These are phyloP conservation scores for Dendrostoma leiphaemia DNA, from an alignment of 2,329 filamentous ascomycete genomes.

Conservation along the genomic window DNA sequence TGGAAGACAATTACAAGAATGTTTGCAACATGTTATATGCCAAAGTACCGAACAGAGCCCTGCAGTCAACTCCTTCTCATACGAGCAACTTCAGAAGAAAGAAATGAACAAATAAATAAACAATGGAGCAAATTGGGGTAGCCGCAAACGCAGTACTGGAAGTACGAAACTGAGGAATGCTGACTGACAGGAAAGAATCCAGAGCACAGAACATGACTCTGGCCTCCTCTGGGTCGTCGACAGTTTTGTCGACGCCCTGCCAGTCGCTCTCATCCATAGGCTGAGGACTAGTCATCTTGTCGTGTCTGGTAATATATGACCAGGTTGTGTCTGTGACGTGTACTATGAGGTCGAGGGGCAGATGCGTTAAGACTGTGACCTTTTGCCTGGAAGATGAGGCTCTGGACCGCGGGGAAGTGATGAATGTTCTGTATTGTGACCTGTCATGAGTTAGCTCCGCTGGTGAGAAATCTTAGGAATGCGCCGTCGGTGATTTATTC, in stretches of 20 bases:
- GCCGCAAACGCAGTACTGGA: neutral
- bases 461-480: neutral
- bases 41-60: too few species aligned
- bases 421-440: neutral
- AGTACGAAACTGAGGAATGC: constrained; percentile 11
- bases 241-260: constrained; percentile 62
- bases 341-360: neutral
- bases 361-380: neutral
- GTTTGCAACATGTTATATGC: too few species aligned
- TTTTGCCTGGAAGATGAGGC: too few species aligned
- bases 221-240: constrained; percentile 76
- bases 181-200: constrained; percentile 82
- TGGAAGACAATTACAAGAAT: too few species aligned
- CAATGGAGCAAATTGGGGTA: neutral
- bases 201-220: constrained; percentile 77
- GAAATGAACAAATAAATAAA: too few species aligned
- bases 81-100: too few species aligned
- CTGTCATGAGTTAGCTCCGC: too few species aligned
- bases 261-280: constrained; percentile 43
- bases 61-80: too few species aligned
- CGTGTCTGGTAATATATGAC: too few species aligned
- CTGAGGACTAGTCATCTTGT: neutral
- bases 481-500: neutral
- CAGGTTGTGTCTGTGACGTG: too few species aligned
- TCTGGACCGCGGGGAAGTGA: neutral